Evolutionary conservation across 2,329 filamentous ascomycete genomes (phyloP).

Genomic region (Epichloe baconii): DNA sequence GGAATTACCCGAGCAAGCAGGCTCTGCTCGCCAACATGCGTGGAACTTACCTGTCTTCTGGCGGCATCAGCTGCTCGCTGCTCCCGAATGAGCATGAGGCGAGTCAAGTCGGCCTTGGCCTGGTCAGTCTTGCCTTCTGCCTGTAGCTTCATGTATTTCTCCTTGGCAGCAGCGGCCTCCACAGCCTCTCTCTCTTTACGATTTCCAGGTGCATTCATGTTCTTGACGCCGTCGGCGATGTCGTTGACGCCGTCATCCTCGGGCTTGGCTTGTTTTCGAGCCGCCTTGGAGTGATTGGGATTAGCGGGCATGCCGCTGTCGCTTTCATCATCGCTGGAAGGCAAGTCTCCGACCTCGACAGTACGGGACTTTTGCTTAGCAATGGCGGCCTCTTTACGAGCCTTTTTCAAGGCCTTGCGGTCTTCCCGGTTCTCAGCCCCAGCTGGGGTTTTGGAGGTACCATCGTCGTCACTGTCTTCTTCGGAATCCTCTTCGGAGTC

Average conservation of each 20-base stretch:
- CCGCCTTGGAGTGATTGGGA: constrained; percentile 77
- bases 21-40: neutral
- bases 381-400: constrained; percentile 80
- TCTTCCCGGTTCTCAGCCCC: constrained; percentile 61
- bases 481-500: constrained; percentile 39
- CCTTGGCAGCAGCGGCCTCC: constrained; percentile 77
- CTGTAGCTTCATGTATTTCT: constrained; percentile 83
- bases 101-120: constrained; percentile 76
- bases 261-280: constrained; percentile 40
- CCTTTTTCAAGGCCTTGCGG: constrained; percentile 76
- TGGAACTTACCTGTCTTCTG: constrained; percentile 54
- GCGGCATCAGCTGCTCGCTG: constrained; percentile 74
- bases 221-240: constrained; percentile 41
- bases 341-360: constrained; percentile 76
- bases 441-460: constrained; percentile 27
- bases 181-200: constrained; percentile 56
- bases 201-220: constrained; percentile 33
- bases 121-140: constrained; percentile 95
- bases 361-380: constrained; percentile 57
- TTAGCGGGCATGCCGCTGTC: constrained; percentile 67
- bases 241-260: constrained; percentile 30
- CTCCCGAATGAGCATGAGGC: constrained; percentile 70
- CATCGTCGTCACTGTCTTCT: constrained; percentile 35
- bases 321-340: constrained; percentile 54
- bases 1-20: neutral